A percentile compares a stretch with the other conserved stretches of the same genome.
Evolutionary conservation across 306 rosid genomes (phyloP).

Genomic region (Acacia confusa): DNA sequence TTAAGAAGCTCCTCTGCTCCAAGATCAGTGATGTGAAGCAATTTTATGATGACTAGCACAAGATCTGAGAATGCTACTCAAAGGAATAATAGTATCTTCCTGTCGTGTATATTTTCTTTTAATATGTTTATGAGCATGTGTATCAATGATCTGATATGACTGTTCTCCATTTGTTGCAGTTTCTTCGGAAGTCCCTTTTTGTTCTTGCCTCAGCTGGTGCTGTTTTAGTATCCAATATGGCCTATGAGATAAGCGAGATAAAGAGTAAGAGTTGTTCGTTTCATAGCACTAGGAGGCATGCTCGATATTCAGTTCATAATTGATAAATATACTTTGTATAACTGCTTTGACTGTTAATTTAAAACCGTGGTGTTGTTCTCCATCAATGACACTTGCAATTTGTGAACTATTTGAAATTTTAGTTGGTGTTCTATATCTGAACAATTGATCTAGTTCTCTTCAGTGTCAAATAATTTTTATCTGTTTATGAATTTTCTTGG

Average conservation of each 20-base stretch:
- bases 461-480: no score
- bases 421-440: neutral
- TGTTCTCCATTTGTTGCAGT: constrained; percentile 34
- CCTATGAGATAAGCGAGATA: constrained; percentile 64
- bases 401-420: neutral
- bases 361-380: neutral
- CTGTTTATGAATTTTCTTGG: no score
- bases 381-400: neutral
- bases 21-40: neutral
- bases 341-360: neutral
- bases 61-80: neutral
- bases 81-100: neutral
- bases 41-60: neutral
- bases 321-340: neutral
- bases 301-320: neutral
- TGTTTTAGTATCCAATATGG: constrained; percentile 49
- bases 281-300: neutral
- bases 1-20: neutral
- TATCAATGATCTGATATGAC: neutral
- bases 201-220: constrained; percentile 26
- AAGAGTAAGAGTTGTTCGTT: constrained; percentile 58
- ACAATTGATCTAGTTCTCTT: no score
- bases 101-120: neutral
- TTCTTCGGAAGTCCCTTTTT: constrained; percentile 24
- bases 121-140: neutral